phyloP scores from a whole-genome alignment of 2,329 filamentous ascomycete genomes.

The Cercospora citrullina region DNA sequence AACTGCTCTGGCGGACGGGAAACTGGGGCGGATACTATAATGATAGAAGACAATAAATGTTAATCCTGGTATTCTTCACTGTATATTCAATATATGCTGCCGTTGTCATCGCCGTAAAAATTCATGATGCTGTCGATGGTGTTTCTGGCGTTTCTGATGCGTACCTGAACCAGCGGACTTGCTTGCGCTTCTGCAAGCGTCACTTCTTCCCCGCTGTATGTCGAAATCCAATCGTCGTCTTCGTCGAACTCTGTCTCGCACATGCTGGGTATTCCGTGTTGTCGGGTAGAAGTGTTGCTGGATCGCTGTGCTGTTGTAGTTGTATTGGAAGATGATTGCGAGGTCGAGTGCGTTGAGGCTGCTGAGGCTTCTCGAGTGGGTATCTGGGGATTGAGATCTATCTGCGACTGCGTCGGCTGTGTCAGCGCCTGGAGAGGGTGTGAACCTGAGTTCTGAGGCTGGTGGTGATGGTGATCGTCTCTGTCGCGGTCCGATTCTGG shows the following conservation, averaged over 20 bases:
- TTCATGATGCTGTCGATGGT: conserved; percentile 34
- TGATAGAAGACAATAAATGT: conserved; percentile 1
- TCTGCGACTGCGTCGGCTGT: conserved; percentile 19
- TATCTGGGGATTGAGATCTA: conserved; percentile 18
- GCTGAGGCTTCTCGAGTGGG: conserved; percentile 10
- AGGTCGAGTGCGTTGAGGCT: conserved; percentile 8
- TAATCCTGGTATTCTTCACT: conserved; percentile 3
- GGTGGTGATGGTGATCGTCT: background rate
- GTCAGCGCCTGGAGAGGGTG: conserved; percentile 11
- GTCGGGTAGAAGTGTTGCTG: conserved; percentile 16
- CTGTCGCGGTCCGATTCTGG: conserved; percentile 24
- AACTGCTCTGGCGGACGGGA: conserved; percentile 11
- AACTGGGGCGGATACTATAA: conserved; percentile 6
- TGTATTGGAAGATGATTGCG: conserved; percentile 17
- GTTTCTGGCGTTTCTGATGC: conserved; percentile 25
- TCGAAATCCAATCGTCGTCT: conserved; percentile 28
- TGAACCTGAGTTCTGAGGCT: background rate
- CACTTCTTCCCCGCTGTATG: conserved; percentile 34
- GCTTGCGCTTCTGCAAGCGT: conserved; percentile 27
- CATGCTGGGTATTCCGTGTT: conserved; percentile 27
- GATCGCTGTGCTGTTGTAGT: conserved; percentile 19
- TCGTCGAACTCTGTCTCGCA: conserved; percentile 32
- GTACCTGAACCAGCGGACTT: conserved; percentile 35
- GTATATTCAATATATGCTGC: conserved; percentile 22
- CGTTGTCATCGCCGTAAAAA: conserved; percentile 26